Base-by-base conservation (phyloP, 768 basidiomycete species). In the Pleurotus citrinopileatus region DNA sequence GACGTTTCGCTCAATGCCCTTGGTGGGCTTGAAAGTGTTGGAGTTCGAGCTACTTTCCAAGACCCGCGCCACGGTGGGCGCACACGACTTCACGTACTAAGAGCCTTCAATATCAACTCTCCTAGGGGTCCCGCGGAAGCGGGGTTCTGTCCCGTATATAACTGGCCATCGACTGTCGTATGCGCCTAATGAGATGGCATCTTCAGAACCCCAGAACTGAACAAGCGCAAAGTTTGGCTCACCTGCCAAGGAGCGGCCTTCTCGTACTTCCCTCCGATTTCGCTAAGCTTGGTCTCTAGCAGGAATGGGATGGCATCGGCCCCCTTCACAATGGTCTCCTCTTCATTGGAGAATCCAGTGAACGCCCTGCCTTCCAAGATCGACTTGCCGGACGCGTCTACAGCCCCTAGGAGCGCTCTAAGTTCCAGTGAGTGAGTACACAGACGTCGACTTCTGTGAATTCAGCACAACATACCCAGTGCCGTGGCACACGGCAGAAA, bases 401-500 rank as follows among this genome's bases (percentile, higher is more conserved):
- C 78, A 2, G 69, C 84, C 17, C 72, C 72, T 12, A 84, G 79
- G 19, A 91, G 73, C 2, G 86, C 87, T n/a, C 82, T 79, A 27
- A 22, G 40, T 40, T n/a, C 15, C 7, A 34, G 32, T 34, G 32
- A 34, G 7, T 42, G 22, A 13, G 34, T 20, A 22, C 45, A 34
- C 26, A 45, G 17, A 59, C 46, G 36, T 52, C 36, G 19, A 42
- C 29, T 52, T 17, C 22, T 17, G 20, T 20, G 26, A 2, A 17
- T 29, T 26, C 23, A 28, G 8, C 25, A 4, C 6, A 40, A 73
- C 81, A 64, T 59, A 86, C 78, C 81, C 87, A 48, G 89, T 81
- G 13, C 89, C 91, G 69, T 92, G 91, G 73, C 91, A 92, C 22
- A 93, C 89, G 2, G 87, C 87, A 3, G 83, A 61, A 5, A 82